Conservation (phyloP, 306 rosid species). For the Sicyos baderoa region DNA sequence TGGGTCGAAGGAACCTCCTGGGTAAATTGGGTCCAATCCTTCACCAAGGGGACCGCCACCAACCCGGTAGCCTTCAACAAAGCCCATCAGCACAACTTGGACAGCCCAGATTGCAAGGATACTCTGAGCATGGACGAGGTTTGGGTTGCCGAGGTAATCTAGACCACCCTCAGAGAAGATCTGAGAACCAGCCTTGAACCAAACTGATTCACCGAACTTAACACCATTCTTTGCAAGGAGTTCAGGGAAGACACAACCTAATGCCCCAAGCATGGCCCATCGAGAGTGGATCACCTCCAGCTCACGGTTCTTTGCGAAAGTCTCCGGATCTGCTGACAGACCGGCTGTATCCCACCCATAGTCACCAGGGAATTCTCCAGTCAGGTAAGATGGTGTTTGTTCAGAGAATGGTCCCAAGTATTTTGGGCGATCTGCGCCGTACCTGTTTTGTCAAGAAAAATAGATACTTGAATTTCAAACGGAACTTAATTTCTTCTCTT, state of each 20-base stretch:
- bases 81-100: slow-evolving; percentile 95
- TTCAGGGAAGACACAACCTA: slow-evolving; percentile 82
- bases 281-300: slow-evolving; percentile 84
- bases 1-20: slow-evolving; percentile 94
- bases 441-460: slow-evolving; percentile 42
- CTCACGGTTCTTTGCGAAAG: slow-evolving; percentile 87
- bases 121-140: slow-evolving; percentile 87
- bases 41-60: slow-evolving; percentile 99
- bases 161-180: slow-evolving; percentile 95
- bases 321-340: slow-evolving; percentile 90
- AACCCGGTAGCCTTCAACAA: slow-evolving; percentile 80
- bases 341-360: slow-evolving; percentile 99
- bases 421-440: slow-evolving; percentile 92
- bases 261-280: slow-evolving; percentile 95
- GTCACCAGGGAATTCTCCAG: slow-evolving; percentile 92
- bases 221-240: slow-evolving; percentile 74
- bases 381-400: slow-evolving; percentile 85
- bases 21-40: slow-evolving; percentile 91
- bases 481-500: neutral
- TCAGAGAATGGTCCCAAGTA: slow-evolving; percentile 97
- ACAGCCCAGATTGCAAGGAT: slow-evolving; percentile 87
- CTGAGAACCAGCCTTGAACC: slow-evolving; percentile 96
- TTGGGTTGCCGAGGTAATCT: slow-evolving; percentile 93
- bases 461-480: neutral
- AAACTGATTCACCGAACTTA: slow-evolving; percentile 85